Evolutionary conservation across 164 flowering plant genomes (phyloP).

Genomic region (Vitis cinerea): DNA sequence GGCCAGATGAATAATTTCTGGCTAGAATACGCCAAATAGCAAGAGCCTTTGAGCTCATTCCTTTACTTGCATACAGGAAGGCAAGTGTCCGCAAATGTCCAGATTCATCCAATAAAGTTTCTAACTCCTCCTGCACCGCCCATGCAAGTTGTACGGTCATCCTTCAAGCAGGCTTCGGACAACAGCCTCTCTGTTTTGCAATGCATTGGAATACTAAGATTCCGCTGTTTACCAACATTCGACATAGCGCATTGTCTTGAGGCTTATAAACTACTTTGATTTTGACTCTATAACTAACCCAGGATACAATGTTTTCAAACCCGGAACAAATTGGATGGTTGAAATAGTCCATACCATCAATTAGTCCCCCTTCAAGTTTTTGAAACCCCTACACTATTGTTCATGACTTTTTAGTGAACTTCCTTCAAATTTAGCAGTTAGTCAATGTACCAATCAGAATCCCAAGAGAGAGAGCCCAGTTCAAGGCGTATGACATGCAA

Average conservation of each 20-base stretch:
- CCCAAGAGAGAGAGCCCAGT: no score
- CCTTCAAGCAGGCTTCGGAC: constrained; percentile 65
- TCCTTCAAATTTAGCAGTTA: no score
- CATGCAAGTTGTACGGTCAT: constrained; percentile 71
- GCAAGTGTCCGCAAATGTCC: constrained; percentile 94
- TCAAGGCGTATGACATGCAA: no score
- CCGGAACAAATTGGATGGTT: neutral
- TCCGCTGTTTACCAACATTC: constrained; percentile 45
- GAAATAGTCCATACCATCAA: constrained; percentile 2
- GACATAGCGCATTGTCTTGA: constrained; percentile 41
- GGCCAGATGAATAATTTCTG: constrained; percentile 60
- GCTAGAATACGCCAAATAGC: constrained; percentile 81
- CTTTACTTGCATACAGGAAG: constrained; percentile 86
- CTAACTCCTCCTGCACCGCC: constrained; percentile 99
- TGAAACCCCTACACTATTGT: no score
- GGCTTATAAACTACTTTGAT: constrained; percentile 27
- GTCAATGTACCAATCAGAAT: no score
- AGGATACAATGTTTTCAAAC: constrained; percentile 14
- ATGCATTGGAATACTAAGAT: constrained; percentile 55
- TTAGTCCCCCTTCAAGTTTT: neutral
- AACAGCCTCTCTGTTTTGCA: constrained; percentile 44
- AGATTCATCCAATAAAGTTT: constrained; percentile 79
- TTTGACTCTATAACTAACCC: constrained; percentile 13
- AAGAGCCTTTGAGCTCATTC: constrained; percentile 79
- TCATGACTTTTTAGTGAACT: no score